These are phyloP conservation scores for Alternaria burnsii DNA, from an alignment of 2,329 filamentous ascomycete genomes.

Conservation along the genomic window DNA sequence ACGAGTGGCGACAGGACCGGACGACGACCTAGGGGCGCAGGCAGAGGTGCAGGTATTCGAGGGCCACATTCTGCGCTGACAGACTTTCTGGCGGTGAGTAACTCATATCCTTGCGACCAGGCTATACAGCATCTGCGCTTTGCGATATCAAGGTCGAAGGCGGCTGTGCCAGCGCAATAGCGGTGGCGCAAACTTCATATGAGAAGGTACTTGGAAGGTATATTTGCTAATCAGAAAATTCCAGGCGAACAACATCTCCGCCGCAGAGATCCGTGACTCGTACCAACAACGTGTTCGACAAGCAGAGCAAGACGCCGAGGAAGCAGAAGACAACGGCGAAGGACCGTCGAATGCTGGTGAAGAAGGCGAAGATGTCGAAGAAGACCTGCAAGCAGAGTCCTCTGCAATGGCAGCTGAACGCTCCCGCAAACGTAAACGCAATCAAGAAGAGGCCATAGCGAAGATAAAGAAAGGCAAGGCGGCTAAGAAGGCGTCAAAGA, in stretches of 20 bases:
- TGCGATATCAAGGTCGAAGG: neutral
- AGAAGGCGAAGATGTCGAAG: slow-evolving; percentile 45
- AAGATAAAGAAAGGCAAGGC: slow-evolving; percentile 60
- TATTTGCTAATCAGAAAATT: neutral
- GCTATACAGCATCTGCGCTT: neutral
- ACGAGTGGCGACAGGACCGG: slow-evolving; percentile 40
- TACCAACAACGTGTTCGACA: slow-evolving; percentile 63
- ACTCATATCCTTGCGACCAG: neutral
- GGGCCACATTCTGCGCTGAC: slow-evolving; percentile 73
- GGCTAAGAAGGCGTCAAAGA: slow-evolving; percentile 57
- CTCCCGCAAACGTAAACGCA: slow-evolving; percentile 65
- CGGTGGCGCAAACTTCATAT: neutral
- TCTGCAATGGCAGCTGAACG: slow-evolving; percentile 55
- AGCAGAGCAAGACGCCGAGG: slow-evolving; percentile 53
- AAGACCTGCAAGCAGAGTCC: slow-evolving; percentile 46
- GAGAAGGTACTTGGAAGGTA: neutral
- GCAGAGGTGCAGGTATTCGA: slow-evolving; percentile 59
- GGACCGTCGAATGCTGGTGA: slow-evolving; percentile 46
- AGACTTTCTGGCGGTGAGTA: slow-evolving; percentile 70
- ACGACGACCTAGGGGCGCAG: slow-evolving; percentile 50
- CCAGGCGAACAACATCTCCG: slow-evolving; percentile 77
- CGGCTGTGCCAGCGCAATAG: neutral
- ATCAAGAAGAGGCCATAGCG: slow-evolving; percentile 59
- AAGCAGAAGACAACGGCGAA: slow-evolving; percentile 49
- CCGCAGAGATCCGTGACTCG: slow-evolving; percentile 68